These are phyloP conservation scores for Hypoxylon rickii DNA, from an alignment of 495 filamentous ascomycete species.

Conservation along the genomic window DNA sequence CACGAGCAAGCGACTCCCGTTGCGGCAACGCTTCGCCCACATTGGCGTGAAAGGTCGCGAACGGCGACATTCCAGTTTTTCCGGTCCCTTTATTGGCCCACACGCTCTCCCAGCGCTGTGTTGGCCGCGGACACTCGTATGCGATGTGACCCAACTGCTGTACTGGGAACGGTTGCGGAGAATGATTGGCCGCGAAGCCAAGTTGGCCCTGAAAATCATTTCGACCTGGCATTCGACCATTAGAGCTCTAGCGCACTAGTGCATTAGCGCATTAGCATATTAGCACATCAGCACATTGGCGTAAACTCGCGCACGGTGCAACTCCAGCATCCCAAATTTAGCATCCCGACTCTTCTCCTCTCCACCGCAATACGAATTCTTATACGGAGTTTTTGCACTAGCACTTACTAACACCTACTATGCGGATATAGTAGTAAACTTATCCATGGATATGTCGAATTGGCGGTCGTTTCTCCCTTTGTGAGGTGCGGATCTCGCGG, in stretches of 20 bases:
- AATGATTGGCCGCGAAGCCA: slow-evolving; percentile 23
- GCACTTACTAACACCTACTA: too few species aligned
- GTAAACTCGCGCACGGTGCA: slow-evolving; percentile 24
- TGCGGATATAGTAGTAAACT: not conserved
- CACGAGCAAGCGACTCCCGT: slow-evolving; percentile 23
- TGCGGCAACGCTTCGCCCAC: slow-evolving; percentile 9
- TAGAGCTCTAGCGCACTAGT: too few species aligned
- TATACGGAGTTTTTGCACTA: slow-evolving; percentile 10
- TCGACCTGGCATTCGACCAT: too few species aligned
- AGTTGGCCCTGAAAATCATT: slow-evolving; percentile 11
- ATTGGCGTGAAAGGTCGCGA: slow-evolving; percentile 24
- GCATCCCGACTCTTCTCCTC: slow-evolving; percentile 28
- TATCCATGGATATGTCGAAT: slow-evolving; percentile 1
- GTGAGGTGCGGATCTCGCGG: slow-evolving; percentile 2
- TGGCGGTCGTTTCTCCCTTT: slow-evolving; percentile 6
- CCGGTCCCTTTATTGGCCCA: slow-evolving; percentile 13
- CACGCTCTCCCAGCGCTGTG: slow-evolving; percentile 9
- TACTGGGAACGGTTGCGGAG: slow-evolving; percentile 8
- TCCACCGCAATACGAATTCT: slow-evolving; percentile 32
- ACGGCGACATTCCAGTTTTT: slow-evolving; percentile 11
- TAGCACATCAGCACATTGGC: too few species aligned
- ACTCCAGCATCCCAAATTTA: slow-evolving; percentile 24
- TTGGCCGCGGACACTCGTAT: slow-evolving; percentile 17
- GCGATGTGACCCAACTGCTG: slow-evolving; percentile 24
- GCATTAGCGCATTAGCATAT: too few species aligned